Base-by-base conservation (phyloP, 2,329 filamentous ascomycete species). In the Ceratocystis huliohia region DNA sequence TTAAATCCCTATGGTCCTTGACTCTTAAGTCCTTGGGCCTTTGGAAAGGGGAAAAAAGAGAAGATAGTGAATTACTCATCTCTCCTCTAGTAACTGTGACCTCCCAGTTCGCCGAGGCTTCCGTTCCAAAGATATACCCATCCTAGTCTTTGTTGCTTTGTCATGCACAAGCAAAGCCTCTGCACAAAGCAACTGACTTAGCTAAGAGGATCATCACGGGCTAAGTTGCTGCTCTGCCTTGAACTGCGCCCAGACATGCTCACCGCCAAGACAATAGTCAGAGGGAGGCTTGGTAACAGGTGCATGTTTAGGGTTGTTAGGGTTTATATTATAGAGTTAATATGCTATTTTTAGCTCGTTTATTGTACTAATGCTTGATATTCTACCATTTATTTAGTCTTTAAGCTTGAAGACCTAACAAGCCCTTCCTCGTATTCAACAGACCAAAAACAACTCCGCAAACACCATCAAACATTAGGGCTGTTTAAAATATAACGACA, bases 361-460 rank as follows among this genome's bases (percentile, higher is more conserved):
- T 1, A 30, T 20, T 37, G 7, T 1, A 30, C 28, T 30, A 1
- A 30, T 30, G 15, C 5, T 30, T 30, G 1, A 10, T 22, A 50
- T 33, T 28, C 17, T 2, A 7, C 33, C 7, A 37, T 37, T 37
- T 37, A 57, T 33, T 59, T 30, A 17, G 53, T 15, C n/a, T 57
- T 59, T 59, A 59, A 59, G 53, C 28, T 59, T 59, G 53, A 59
- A 59, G 25, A 5, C 48, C 20, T 15, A 20, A 53, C 48, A 50
- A n/a, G n/a, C 46, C 46, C 17, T 50, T 50, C 46, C 46, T 50
- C 30, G 8, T 41, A 25, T n/a, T 53, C 22, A 53, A 15, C 20
- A 15, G 3, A 28, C 20, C 20, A 53, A 28, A 15, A 15, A 25
- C 8, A 53, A 28, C 5, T 48, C 48, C 10, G 20, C 10, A 25